A percentile compares a stretch with the other conserved stretches of the same genome.
phyloP scores from a whole-genome alignment of 2,329 filamentous ascomycete genomes.

The Colletotrichum acutatum region DNA sequence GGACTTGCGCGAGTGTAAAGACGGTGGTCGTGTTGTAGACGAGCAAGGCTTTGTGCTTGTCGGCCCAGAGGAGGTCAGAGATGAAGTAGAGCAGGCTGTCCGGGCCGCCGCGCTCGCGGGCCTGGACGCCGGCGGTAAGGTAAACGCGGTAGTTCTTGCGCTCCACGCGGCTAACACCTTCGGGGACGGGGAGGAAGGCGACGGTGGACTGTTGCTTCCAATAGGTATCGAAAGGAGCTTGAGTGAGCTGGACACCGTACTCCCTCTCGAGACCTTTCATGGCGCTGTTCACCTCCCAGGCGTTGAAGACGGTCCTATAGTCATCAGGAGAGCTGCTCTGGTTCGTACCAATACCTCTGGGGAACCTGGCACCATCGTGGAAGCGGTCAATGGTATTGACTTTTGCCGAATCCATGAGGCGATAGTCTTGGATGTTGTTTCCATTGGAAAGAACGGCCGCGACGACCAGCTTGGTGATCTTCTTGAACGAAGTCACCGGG shows the following conservation, averaged over 20 bases:
- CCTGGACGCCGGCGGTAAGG: conserved; percentile 65
- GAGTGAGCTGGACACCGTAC: conserved; percentile 52
- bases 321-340: conserved; percentile 39
- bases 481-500: neutral
- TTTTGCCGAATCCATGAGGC: conserved; percentile 32
- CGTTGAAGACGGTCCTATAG: conserved; percentile 56
- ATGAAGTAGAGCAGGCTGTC: conserved; percentile 69
- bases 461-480: neutral
- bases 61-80: conserved; percentile 65
- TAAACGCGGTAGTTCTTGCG: conserved; percentile 55
- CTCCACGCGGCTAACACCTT: conserved; percentile 11
- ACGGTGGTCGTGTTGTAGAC: conserved; percentile 58
- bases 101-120: conserved; percentile 66
- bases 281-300: conserved; percentile 55
- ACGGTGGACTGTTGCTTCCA: conserved; percentile 52
- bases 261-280: conserved; percentile 53
- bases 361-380: conserved; percentile 47
- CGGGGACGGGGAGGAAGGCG: conserved; percentile 45
- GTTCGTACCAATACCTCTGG: conserved; percentile 42
- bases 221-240: conserved; percentile 53
- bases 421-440: neutral
- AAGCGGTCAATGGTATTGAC: conserved; percentile 56
- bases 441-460: neutral
- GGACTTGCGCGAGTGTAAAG: conserved; percentile 63
- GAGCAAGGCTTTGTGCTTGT: conserved; percentile 58